Conservation (phyloP, 306 rosid species). For the Fagus crenata region DNA sequence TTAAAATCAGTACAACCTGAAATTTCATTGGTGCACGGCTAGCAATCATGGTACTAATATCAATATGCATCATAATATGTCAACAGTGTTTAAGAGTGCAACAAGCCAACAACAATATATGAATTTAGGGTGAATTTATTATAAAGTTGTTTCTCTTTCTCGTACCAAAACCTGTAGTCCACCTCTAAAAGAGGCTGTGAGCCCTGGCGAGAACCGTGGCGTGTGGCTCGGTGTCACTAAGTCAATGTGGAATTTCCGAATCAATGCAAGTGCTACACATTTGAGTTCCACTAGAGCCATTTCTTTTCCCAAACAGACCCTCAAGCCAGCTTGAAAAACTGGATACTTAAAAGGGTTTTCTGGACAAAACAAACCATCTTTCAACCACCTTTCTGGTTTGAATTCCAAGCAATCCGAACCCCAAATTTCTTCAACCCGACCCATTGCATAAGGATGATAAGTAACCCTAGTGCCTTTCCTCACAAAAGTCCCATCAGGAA, state of each 20-base stretch:
- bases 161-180: slow-evolving; percentile 60
- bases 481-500: slow-evolving; percentile 67
- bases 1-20: not conserved
- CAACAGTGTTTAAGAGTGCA: not conserved
- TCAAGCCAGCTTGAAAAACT: slow-evolving; percentile 70
- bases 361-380: slow-evolving; percentile 37
- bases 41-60: not conserved
- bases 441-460: slow-evolving; percentile 88
- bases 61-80: not conserved
- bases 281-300: slow-evolving; percentile 75
- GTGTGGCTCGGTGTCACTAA: slow-evolving; percentile 15
- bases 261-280: slow-evolving; percentile 49
- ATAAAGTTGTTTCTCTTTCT: slow-evolving; percentile 21
- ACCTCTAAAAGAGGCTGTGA: slow-evolving; percentile 64
- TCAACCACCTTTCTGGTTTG: slow-evolving; percentile 75
- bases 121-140: not conserved
- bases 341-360: slow-evolving; percentile 60
- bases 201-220: slow-evolving; percentile 79
- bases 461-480: slow-evolving; percentile 81
- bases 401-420: slow-evolving; percentile 64
- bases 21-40: slow-evolving; percentile 10
- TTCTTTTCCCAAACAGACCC: slow-evolving; percentile 84
- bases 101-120: not conserved
- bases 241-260: slow-evolving; percentile 45
- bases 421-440: slow-evolving; percentile 66